Conservation (phyloP, 441 rosid species). For the Syzygium malaccense region DNA sequence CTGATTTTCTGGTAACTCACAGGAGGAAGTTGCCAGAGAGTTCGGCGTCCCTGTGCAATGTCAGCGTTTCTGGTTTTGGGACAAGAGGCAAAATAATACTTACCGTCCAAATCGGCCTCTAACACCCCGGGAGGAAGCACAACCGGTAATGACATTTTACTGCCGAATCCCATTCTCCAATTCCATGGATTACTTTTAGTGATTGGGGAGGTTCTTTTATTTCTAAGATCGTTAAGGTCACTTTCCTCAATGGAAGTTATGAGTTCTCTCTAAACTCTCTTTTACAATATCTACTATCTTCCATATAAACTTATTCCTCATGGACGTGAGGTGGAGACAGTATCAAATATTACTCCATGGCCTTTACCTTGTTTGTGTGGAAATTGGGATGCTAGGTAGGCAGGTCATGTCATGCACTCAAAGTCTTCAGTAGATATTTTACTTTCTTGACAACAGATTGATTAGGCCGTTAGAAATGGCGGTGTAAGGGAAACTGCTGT, state of each 20-base stretch:
- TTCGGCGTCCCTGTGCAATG: constrained; percentile 78
- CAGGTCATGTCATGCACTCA: neutral
- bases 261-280: neutral
- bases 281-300: neutral
- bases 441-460: neutral
- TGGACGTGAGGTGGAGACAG: neutral
- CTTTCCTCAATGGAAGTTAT: neutral
- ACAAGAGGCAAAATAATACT: constrained; percentile 84
- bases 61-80: constrained; percentile 97
- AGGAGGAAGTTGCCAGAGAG: constrained; percentile 95
- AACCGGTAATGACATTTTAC: constrained; percentile 40
- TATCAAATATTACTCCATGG: neutral
- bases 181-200: neutral
- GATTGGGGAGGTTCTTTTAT: neutral
- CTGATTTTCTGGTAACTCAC: constrained; percentile 13
- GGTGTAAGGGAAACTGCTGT: neutral
- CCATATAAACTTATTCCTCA: neutral
- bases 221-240: neutral
- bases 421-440: neutral
- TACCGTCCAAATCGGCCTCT: constrained; percentile 90
- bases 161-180: neutral
- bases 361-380: neutral
- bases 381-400: neutral
- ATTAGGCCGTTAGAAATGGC: neutral
- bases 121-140: constrained; percentile 77